Evolutionary conservation across 2,329 filamentous ascomycete species (phyloP).

Genomic region (Colletotrichum gigasporum): DNA sequence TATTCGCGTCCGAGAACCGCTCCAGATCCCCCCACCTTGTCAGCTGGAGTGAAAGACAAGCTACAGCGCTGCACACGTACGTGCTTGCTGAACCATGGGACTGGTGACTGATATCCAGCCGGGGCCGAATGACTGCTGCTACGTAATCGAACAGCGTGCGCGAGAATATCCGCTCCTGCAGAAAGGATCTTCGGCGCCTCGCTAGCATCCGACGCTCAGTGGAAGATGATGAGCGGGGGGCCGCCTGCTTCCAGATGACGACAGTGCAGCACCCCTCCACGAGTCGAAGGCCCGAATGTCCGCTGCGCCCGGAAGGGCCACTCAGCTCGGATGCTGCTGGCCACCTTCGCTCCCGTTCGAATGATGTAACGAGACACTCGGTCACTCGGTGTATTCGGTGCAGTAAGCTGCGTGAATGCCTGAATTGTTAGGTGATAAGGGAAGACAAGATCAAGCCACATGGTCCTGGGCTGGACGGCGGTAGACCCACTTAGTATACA

Average conservation of each 20-base stretch:
- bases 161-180: slow-evolving; percentile 1
- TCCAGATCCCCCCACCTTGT: neutral
- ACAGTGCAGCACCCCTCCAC: slow-evolving; percentile 8
- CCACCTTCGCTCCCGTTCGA: slow-evolving; percentile 13
- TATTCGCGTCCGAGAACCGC: slow-evolving; percentile 4
- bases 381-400: neutral
- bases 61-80: slow-evolving; percentile 3
- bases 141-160: slow-evolving; percentile 20
- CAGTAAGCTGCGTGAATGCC: neutral
- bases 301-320: slow-evolving; percentile 10
- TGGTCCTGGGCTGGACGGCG: neutral
- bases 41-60: slow-evolving; percentile 7
- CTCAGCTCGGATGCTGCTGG: slow-evolving; percentile 1
- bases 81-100: slow-evolving; percentile 14
- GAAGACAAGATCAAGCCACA: slow-evolving; percentile 3
- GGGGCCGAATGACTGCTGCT: slow-evolving; percentile 24
- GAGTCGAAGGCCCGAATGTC: slow-evolving; percentile 23
- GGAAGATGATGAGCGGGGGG: neutral
- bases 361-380: slow-evolving; percentile 1
- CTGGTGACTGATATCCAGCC: slow-evolving; percentile 27
- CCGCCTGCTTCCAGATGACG: slow-evolving; percentile 22
- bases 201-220: slow-evolving; percentile 5
- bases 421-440: neutral
- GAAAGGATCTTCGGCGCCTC: slow-evolving; percentile 25
- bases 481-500: neutral